Evolutionary conservation across 2,329 filamentous ascomycete genomes (phyloP).

Genomic region (Xylariaceae sp.): DNA sequence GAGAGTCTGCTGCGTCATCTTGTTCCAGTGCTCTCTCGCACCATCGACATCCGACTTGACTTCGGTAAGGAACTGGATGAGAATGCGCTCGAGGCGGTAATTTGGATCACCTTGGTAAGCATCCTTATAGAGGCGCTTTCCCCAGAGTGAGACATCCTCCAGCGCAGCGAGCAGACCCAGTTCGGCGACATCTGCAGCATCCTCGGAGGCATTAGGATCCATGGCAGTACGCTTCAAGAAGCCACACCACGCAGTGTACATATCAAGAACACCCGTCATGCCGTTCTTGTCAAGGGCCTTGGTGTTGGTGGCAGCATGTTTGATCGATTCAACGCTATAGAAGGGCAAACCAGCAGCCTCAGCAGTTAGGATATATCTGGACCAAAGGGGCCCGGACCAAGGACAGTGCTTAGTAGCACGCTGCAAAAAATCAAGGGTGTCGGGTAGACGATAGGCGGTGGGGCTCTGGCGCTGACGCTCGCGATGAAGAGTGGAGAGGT

Average conservation of each 20-base stretch:
- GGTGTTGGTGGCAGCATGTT: constrained; percentile 85
- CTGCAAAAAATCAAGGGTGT: constrained; percentile 67
- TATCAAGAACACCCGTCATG: constrained; percentile 82
- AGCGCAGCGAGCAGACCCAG: constrained; percentile 82
- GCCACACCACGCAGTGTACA: constrained; percentile 92
- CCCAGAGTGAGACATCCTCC: constrained; percentile 78
- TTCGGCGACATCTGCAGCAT: constrained; percentile 85
- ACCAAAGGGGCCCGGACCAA: constrained; percentile 89
- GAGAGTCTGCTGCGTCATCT: constrained; percentile 59
- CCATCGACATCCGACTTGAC: constrained; percentile 73
- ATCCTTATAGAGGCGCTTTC: constrained; percentile 67
- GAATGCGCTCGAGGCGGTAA: constrained; percentile 84
- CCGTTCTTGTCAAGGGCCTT: constrained; percentile 80
- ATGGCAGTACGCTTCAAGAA: constrained; percentile 86
- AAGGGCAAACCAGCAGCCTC: constrained; percentile 76
- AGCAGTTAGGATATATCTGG: constrained; percentile 77
- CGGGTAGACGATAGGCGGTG: constrained; percentile 37
- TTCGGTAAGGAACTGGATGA: constrained; percentile 87
- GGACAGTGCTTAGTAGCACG: constrained; percentile 87
- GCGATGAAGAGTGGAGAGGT: constrained; percentile 54
- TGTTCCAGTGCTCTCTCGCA: constrained; percentile 74
- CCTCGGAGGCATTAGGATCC: constrained; percentile 66
- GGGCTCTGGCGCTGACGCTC: constrained; percentile 35
- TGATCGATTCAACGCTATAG: constrained; percentile 79
- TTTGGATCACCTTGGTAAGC: constrained; percentile 81